Evolutionary conservation across 805 yeast species (phyloP), one percentile per base, ranked within the genome.

Genomic region (Metschnikowia arizonensis): DNA sequence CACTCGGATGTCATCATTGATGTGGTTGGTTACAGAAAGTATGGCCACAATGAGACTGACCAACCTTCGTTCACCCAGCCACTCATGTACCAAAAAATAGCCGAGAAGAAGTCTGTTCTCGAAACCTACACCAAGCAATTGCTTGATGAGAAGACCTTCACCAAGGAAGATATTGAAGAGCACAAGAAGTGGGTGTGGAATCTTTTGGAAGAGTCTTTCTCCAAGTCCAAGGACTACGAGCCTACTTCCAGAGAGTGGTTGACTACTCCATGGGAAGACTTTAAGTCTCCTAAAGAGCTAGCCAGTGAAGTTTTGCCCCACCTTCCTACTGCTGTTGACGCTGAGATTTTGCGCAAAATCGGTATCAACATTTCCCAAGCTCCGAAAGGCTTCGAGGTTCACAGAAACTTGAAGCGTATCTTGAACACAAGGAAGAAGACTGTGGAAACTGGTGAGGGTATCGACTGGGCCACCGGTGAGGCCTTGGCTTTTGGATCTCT

Each of bases 381-480:
- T 73, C 99, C 99, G 60, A 78, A 78, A 59, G 83, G 77, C 37
- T 91, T 93, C 68, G 88, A 85, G 62, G 83, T 89, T 46, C 99
- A 93, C 79, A 84, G 88, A 69, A 93, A 93, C 77, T 78, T 93
- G 73, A 88, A 90, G 79, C 88, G 99, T 78, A 93, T 93, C 61
- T 77, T 93, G 68, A 81, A 78, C 63, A 78, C 81, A 61, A 87
- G 99, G 75, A 79, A 85, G 69, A 93, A 93, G 76, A 68, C 96
- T 37, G 78, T 83, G 48, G 93, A 88, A 57, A 66, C 81, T 15
- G 99, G 99, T 63, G 88, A 85, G 69, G 95, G 91, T 62, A 88
- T 93, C 55, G 99, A 93, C 70, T 93, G 98, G 99, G 85, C 99
- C 39, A 93, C 99, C 48, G 99, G 96, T 80, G 99, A 93, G 76